Percentiles rank a stretch among this genome's conserved stretches.
phyloP scores from a whole-genome alignment of 2,329 filamentous ascomycete species.

The Trichoderma polysporum region DNA sequence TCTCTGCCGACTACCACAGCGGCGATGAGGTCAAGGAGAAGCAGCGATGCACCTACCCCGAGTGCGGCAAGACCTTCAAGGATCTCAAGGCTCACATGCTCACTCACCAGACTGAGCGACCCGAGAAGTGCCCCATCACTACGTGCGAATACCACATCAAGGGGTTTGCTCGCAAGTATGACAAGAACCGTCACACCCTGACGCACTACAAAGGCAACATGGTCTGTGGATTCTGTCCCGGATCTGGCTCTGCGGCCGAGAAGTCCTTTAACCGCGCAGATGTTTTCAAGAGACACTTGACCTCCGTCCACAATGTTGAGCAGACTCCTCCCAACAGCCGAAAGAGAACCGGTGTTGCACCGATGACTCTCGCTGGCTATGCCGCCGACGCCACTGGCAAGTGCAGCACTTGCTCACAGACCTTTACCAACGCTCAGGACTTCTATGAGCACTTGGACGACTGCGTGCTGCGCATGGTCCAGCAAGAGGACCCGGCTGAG shows the following conservation, averaged over 20 bases:
- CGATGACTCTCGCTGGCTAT: slow-evolving; percentile 69
- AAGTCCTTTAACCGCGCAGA: slow-evolving; percentile 96
- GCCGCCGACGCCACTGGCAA: slow-evolving; percentile 82
- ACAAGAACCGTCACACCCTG: slow-evolving; percentile 91
- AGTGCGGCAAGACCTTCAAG: slow-evolving; percentile 85
- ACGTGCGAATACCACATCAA: slow-evolving; percentile 91
- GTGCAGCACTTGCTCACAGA: slow-evolving; percentile 90
- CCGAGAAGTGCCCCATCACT: slow-evolving; percentile 90
- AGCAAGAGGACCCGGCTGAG: slow-evolving; percentile 69
- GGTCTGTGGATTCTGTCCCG: slow-evolving; percentile 93
- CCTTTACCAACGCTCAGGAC: slow-evolving; percentile 90
- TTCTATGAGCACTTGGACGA: slow-evolving; percentile 96
- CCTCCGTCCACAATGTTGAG: slow-evolving; percentile 86
- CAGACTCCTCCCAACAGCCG: slow-evolving; percentile 90
- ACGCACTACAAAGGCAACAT: slow-evolving; percentile 98
- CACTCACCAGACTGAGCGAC: slow-evolving; percentile 85
- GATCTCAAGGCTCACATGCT: slow-evolving; percentile 93
- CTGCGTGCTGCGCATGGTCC: slow-evolving; percentile 69
- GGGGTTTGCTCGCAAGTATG: slow-evolving; percentile 92
- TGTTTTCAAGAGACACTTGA: slow-evolving; percentile 92
- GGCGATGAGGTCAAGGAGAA: slow-evolving; percentile 65
- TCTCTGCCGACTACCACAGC: slow-evolving; percentile 59
- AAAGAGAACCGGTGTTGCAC: slow-evolving; percentile 60
- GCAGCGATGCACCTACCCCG: slow-evolving; percentile 74
- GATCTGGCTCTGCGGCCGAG: slow-evolving; percentile 81